A percentile compares a stretch with the other conserved stretches of the same genome.
Evolutionary conservation across 768 basidiomycete genomes (phyloP).

Genomic region (Pisolithus marmoratus): DNA sequence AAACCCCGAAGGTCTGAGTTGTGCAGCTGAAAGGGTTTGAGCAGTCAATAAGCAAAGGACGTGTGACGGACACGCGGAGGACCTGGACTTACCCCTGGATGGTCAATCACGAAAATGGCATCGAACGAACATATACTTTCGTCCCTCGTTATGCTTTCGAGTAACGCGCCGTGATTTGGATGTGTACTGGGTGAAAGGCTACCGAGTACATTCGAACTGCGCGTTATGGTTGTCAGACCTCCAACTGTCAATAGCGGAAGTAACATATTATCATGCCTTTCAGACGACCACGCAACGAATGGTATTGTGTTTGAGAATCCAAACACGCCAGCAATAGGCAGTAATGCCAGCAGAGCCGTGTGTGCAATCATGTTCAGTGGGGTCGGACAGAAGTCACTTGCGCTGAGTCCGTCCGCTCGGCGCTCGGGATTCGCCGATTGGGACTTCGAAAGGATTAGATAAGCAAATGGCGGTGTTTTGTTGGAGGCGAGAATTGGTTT

Average conservation of each 20-base stretch:
- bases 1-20: constrained; percentile 71
- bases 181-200: constrained; percentile 32
- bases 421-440: too few species aligned
- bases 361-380: constrained; percentile 38
- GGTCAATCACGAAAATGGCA: constrained; percentile 62
- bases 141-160: constrained; percentile 39
- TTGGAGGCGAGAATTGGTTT: too few species aligned
- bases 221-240: background rate
- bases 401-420: too few species aligned
- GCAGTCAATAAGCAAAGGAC: background rate
- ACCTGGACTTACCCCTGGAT: constrained; percentile 56
- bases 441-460: too few species aligned
- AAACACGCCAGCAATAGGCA: constrained; percentile 36
- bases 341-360: constrained; percentile 37
- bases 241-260: background rate
- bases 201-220: constrained; percentile 47
- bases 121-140: constrained; percentile 57
- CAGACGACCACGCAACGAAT: constrained; percentile 67
- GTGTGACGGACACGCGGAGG: background rate
- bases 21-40: constrained; percentile 45
- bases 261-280: constrained; percentile 36
- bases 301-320: constrained; percentile 63
- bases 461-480: too few species aligned
- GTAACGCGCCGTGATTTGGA: constrained; percentile 28
- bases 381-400: too few species aligned